phyloP scores from a whole-genome alignment of 495 filamentous ascomycete genomes.

The Hypoxylon crocopeplum region DNA sequence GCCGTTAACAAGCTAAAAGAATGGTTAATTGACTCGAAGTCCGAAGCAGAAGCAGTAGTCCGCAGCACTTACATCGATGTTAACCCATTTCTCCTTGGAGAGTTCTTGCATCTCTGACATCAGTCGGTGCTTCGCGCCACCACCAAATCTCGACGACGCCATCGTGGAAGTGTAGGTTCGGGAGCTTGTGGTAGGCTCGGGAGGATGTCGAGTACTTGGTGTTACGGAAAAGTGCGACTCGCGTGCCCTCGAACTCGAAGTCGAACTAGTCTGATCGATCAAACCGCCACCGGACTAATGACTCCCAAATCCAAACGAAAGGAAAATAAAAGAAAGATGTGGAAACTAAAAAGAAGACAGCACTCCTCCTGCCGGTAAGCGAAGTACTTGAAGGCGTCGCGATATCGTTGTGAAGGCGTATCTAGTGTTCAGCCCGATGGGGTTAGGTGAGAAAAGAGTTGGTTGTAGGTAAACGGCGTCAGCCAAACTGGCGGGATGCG shows the following conservation, averaged over 20 bases:
- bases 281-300: constrained; percentile 20
- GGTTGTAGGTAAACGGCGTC: constrained; percentile 3
- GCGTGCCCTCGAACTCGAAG: constrained; percentile 19
- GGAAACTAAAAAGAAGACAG: neutral
- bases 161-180: constrained; percentile 15
- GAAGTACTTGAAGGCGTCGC: neutral
- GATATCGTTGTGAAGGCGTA: neutral
- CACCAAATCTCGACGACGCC: constrained; percentile 36
- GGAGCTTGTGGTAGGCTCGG: neutral
- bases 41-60: neutral
- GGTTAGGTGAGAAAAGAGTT: constrained; percentile 20
- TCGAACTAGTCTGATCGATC: constrained; percentile 5
- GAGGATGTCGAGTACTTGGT: constrained; percentile 6
- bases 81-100: constrained; percentile 88
- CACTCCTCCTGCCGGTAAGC: neutral
- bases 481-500: constrained; percentile 14
- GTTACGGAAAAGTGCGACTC: constrained; percentile 8
- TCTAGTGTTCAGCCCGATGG: constrained; percentile 20
- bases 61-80: constrained; percentile 69
- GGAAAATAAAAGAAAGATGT: constrained; percentile 10
- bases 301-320: constrained; percentile 12
- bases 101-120: constrained; percentile 89
- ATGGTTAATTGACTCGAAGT: constrained; percentile 9
- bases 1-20: constrained; percentile 66
- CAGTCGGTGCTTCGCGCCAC: constrained; percentile 76